Evolutionary conservation across 305 asterid species (phyloP).

Genomic region (Fraxinus nigra): DNA sequence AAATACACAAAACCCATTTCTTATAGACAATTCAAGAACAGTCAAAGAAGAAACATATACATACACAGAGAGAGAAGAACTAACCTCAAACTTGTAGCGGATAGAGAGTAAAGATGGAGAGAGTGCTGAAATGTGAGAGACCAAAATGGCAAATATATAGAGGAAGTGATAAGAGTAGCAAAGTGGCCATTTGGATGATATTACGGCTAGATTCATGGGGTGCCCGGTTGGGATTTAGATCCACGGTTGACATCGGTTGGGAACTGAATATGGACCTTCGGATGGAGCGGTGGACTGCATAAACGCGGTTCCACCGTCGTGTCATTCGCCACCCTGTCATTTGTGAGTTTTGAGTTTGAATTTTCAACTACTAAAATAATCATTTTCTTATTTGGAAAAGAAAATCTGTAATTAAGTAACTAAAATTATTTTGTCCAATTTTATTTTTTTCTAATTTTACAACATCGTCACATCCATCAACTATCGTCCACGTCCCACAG

Average conservation of each 20-base stretch:
- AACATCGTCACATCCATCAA: neutral
- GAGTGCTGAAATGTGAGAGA: neutral
- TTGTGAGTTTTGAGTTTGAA: neutral
- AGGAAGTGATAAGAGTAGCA: neutral
- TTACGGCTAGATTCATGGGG: neutral
- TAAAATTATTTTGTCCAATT: neutral
- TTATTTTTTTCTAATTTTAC: too few species aligned
- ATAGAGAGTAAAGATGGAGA: neutral
- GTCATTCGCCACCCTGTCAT: neutral
- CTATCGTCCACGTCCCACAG: neutral
- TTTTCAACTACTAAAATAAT: neutral
- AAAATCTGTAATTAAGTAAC: neutral
- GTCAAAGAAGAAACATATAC: neutral
- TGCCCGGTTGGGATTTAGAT: neutral
- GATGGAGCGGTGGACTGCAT: neutral
- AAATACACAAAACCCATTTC: neutral
- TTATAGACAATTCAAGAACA: neutral
- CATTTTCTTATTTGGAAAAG: neutral
- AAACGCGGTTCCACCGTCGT: neutral
- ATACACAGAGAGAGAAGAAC: neutral
- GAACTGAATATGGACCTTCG: neutral
- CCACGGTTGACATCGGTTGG: neutral
- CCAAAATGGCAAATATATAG: neutral
- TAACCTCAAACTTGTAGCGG: neutral
- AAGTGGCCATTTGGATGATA: neutral